Evolutionary conservation across 345 rosid genomes (phyloP).

Genomic region (Hibiscus mutabilis): DNA sequence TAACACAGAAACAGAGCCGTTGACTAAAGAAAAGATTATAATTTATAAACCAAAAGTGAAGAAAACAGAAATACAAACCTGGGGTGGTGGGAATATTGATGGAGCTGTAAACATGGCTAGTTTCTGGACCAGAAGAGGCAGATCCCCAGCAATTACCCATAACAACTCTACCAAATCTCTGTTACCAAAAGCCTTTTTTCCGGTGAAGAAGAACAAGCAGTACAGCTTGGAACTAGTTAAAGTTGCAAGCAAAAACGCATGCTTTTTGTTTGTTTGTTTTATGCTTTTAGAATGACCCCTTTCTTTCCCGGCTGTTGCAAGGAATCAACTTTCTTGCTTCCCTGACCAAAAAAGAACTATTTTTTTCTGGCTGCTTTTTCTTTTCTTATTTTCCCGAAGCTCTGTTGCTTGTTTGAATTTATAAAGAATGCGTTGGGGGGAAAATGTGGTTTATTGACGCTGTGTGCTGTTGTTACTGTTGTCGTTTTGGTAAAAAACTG

Average conservation of each 20-base stretch:
- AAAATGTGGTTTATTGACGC: not conserved
- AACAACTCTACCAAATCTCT: not conserved
- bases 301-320: slow-evolving; percentile 12
- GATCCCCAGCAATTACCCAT: slow-evolving; percentile 44
- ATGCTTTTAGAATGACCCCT: not conserved
- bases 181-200: not conserved
- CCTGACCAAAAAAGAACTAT: not conserved
- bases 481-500: not conserved
- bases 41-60: too few relatives aligned
- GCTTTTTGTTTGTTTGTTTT: not conserved
- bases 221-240: not conserved
- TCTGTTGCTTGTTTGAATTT: not conserved
- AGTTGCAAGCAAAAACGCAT: not conserved
- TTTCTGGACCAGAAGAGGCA: not conserved
- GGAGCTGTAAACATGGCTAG: not conserved
- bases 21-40: not conserved
- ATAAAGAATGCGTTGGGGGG: not conserved
- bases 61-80: slow-evolving; percentile 15
- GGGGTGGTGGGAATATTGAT: slow-evolving; percentile 8
- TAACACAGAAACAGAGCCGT: not conserved
- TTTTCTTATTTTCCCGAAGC: too few relatives aligned
- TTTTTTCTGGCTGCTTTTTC: not conserved
- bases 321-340: slow-evolving; percentile 7
- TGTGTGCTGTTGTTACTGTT: not conserved
- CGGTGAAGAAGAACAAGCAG: not conserved